Evolutionary conservation across 176 grass and related monocot species (phyloP).

Genomic region (Bolboschoenus planiculmis): DNA sequence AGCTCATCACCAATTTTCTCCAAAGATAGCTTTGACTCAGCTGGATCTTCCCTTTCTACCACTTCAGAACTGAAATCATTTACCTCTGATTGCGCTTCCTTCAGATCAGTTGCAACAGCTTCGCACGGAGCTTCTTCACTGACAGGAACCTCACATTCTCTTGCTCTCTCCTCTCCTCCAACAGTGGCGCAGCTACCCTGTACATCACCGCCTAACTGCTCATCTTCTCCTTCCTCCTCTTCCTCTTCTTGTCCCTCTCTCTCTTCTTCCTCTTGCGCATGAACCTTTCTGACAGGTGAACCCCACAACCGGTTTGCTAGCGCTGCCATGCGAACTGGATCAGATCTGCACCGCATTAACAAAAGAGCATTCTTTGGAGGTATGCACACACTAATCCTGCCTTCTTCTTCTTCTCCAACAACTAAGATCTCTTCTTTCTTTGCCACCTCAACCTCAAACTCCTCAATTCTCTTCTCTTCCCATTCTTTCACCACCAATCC

Average conservation of each 20-base stretch:
- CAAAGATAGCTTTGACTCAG: not conserved
- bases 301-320: constrained; percentile 67
- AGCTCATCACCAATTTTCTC: not conserved
- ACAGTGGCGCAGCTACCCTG: constrained; percentile 23
- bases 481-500: constrained; percentile 18
- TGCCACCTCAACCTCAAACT: constrained; percentile 48
- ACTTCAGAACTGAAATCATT: not conserved
- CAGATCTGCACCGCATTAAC: constrained; percentile 90
- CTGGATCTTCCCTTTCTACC: not conserved
- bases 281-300: constrained; percentile 49
- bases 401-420: constrained; percentile 56
- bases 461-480: constrained; percentile 40
- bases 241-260: not conserved
- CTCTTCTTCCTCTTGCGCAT: constrained; percentile 34
- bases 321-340: constrained; percentile 87
- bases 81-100: constrained; percentile 25
- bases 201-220: constrained; percentile 20
- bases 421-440: constrained; percentile 75
- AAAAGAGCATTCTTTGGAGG: constrained; percentile 84
- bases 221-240: constrained; percentile 11
- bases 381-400: constrained; percentile 80
- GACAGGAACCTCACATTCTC: not conserved
- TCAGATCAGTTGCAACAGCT: constrained; percentile 18
- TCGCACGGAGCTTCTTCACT: constrained; percentile 23
- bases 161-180: constrained; percentile 8